phyloP scores from a whole-genome alignment of 1,284 basidiomycete species.

The Cutaneotrichosporon arboriforme region DNA sequence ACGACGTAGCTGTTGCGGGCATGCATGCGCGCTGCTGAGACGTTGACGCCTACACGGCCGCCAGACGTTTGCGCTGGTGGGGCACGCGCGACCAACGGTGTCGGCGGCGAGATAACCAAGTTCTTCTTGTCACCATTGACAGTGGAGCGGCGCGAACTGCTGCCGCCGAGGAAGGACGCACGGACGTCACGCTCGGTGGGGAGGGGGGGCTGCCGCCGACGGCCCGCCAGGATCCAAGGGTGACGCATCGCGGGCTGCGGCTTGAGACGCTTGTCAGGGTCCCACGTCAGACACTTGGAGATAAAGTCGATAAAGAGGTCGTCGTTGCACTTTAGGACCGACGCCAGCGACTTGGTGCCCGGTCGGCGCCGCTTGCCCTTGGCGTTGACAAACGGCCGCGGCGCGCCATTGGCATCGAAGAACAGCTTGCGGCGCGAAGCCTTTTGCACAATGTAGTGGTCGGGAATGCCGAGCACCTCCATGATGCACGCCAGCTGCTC shows the following conservation, averaged over 20 bases:
- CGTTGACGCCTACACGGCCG: conserved; percentile 21
- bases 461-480: conserved; percentile 95
- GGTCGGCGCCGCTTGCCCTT: conserved; percentile 90
- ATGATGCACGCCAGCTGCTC: conserved; percentile 99
- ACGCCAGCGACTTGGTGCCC: conserved; percentile 78
- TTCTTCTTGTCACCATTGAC: conserved; percentile 19
- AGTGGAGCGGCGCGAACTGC: conserved; percentile 9
- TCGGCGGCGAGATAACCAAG: conserved; percentile 40
- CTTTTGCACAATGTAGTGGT: conserved; percentile 88
- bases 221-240: conserved; percentile 66
- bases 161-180: conserved; percentile 11
- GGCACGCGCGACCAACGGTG: conserved; percentile 39
- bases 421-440: conserved; percentile 92
- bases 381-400: conserved; percentile 89
- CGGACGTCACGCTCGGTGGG: conserved; percentile 14
- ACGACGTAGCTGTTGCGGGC: conserved; percentile 22
- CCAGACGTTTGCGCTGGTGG: conserved; percentile 12
- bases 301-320: conserved; percentile 63
- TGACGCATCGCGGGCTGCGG: conserved; percentile 90
- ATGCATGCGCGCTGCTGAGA: conserved; percentile 17
- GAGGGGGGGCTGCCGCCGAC: conserved; percentile 49
- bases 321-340: conserved; percentile 79
- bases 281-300: conserved; percentile 93
- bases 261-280: conserved; percentile 92
- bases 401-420: conserved; percentile 89